These are phyloP conservation scores for Helicocarpus griseus DNA, from an alignment of 2,329 filamentous ascomycete species.

Conservation along the genomic window DNA sequence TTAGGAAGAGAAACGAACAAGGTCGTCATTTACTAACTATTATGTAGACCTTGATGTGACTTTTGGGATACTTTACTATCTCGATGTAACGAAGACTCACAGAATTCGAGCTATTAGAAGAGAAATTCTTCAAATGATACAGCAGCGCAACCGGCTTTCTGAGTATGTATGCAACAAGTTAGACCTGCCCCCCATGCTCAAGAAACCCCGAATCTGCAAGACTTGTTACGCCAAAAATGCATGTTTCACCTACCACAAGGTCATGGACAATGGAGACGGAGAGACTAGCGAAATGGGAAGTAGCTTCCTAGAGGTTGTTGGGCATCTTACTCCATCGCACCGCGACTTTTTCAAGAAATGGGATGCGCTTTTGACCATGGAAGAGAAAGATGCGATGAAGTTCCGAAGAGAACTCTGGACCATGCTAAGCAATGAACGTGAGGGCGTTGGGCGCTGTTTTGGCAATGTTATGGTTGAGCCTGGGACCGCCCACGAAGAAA, in stretches of 20 bases:
- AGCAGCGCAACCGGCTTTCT: constrained; percentile 84
- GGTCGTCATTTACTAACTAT: constrained; percentile 1
- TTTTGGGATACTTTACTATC: constrained; percentile 89
- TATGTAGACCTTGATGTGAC: constrained; percentile 67
- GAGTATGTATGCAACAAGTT: constrained; percentile 74
- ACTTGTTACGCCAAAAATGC: constrained; percentile 83
- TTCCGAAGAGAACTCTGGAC: constrained; percentile 90
- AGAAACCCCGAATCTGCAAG: constrained; percentile 69
- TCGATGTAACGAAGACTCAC: constrained; percentile 79
- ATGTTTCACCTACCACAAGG: constrained; percentile 89
- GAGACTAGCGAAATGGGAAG: constrained; percentile 72
- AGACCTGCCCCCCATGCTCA: constrained; percentile 76
- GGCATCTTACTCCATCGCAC: constrained; percentile 64
- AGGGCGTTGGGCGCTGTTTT: constrained; percentile 83
- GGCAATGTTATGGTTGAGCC: constrained; percentile 75
- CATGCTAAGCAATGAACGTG: constrained; percentile 80
- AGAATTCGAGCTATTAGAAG: constrained; percentile 76
- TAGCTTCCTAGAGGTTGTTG: constrained; percentile 72
- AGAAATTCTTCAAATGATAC: constrained; percentile 92
- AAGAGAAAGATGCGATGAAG: constrained; percentile 83
- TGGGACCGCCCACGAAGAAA: constrained; percentile 61
- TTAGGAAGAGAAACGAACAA: constrained; percentile 1
- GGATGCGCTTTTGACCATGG: constrained; percentile 86
- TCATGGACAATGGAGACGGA: constrained; percentile 73
- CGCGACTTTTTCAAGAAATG: constrained; percentile 86